Base-by-base conservation (phyloP, 2,329 filamentous ascomycete genomes). In the Colletotrichum shisoi region DNA sequence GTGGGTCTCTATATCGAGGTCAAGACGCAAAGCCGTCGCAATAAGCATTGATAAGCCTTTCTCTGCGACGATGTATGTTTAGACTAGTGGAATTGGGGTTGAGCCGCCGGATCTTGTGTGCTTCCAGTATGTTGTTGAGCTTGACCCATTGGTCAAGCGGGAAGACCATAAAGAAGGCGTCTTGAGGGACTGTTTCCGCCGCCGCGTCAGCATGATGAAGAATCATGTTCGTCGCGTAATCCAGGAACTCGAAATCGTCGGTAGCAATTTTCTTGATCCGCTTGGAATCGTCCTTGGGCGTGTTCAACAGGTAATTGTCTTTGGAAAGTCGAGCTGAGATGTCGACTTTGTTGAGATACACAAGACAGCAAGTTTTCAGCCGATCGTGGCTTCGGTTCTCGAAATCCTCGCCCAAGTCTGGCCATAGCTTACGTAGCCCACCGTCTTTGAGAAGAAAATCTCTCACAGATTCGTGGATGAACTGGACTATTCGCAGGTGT, bases 381-480 rank as follows among this genome's bases (percentile, higher is more conserved):
- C 8, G 3, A 0, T 63, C 54, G 1, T 69, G 63, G 2, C 57
- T 63, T 3, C 7, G 6, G 0, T 24, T 15, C 4, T 60, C 27
- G 4, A 48, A 24, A 7, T 53, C 19, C 6, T n/a, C 2, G 0
- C 34, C 13, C 6, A 58, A 21, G 0, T 42, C 1, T 0, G 63
- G 53, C 52, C 58, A 69, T 2, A 69, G 6, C 1, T 17, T 5
- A 0, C 19, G 37, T 3, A 67, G 2, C 0, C 63, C 67, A 0
- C 56, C 13, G 1, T 65, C 65, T 6, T 60, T 65, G 3, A 80
- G 46, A 0, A 83, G 71, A 46, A 79, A 83, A 12, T 82, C 80
- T 1, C 76, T 70, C 0, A 83, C 80, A 0, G 81, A 81, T 68
- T 82, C 79, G 57, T 84, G 81, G 4, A 83, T 82, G 68, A 84